phyloP scores from a whole-genome alignment of 176 grass and related monocot species.

The Olyra latifolia region DNA sequence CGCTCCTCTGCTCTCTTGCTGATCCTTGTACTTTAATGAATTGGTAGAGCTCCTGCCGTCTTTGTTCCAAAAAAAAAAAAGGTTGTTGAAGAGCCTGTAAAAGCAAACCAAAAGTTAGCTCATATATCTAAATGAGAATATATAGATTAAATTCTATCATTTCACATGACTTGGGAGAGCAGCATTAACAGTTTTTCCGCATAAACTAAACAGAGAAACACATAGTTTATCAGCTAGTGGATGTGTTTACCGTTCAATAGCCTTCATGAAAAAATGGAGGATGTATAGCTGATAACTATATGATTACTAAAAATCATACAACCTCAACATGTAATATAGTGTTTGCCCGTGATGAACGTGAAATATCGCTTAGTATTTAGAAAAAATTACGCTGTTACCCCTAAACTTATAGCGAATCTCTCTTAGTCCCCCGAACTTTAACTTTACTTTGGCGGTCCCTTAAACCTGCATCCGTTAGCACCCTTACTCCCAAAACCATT shows the following conservation, averaged over 20 bases:
- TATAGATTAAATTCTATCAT: background rate
- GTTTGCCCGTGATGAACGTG: background rate
- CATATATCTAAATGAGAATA: background rate
- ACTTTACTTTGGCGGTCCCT: too few species aligned
- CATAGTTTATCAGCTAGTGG: background rate
- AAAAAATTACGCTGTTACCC: too few species aligned
- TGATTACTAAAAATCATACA: background rate
- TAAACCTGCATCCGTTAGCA: too few species aligned
- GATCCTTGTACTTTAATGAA: too few species aligned
- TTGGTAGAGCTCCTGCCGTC: too few species aligned
- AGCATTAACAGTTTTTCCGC: background rate
- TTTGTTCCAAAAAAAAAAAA: too few species aligned
- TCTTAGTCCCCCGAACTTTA: too few species aligned
- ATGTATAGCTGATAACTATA: background rate
- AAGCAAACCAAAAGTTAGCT: background rate
- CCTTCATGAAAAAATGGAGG: background rate
- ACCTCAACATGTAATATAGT: background rate
- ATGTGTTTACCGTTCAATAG: background rate
- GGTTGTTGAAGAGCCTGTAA: background rate
- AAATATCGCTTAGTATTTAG: background rate
- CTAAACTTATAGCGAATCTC: too few species aligned
- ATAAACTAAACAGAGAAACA: conserved; percentile 17
- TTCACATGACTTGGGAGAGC: background rate
- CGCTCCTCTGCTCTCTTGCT: too few species aligned
- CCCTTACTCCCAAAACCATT: too few species aligned